Evolutionary conservation across 176 grass and related monocot genomes (phyloP), one percentile per base, ranked within the genome.

Genomic region (Aegilops bicornis): DNA sequence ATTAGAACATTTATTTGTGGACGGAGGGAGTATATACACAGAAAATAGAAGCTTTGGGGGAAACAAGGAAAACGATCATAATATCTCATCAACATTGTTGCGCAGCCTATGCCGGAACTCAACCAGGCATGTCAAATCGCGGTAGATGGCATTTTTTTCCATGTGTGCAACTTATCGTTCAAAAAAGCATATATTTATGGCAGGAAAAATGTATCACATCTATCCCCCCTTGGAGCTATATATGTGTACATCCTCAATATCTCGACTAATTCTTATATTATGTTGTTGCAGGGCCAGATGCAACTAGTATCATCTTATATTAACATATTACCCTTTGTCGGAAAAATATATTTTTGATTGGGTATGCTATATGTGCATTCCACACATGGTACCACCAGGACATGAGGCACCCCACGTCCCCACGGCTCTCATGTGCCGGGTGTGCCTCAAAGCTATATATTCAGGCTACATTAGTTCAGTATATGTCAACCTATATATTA

Each of bases 1-100:
- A 39, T 39, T 39, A 39, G 36, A 39, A 39, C 1, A 39, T 39
- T 0, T 39, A 39, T 39, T 8, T 39, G 36, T 39, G 36, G 1
- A 39, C 0, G 36, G 36, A 39, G 36, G 36, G 36, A 39, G 36
- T 36, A 5, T 39, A 39, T 87, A 27, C 47, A 45, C 66, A 84
- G 7, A 45, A 50, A 87, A 61, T 80, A 72, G 17, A 87, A 74
- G 35, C 33, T 87, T 83, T 73, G 5, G n/a, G 10, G 48, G 22
- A 73, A 83, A 66, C 13, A 79, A 79, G 45, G 35, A 19, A 47
- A 71, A 73, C 29, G 2, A 69, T 4, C 30, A 14, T 40, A 6
- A 24, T 56, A 15, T 63, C 56, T 84, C 29, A 78, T 87, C 43
- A 8, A 60, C 56, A 79, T 25, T 63, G 54, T 69, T 2, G 17